These are phyloP conservation scores for Furcasterigmium furcatum DNA, from an alignment of 2,329 filamentous ascomycete genomes.

Conservation along the genomic window DNA sequence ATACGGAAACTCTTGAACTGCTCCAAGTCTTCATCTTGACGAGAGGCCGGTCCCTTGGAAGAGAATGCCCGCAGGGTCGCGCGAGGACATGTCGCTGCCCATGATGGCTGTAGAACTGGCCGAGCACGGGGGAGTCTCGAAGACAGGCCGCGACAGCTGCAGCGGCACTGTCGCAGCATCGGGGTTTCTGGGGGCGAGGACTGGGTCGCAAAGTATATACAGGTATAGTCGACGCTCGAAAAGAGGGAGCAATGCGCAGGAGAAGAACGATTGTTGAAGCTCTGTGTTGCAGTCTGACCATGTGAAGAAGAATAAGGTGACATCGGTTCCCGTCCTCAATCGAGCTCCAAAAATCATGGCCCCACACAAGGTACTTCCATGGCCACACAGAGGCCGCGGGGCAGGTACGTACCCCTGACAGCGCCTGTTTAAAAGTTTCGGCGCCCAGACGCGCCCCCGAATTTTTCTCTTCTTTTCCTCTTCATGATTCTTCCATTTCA, in stretches of 20 bases:
- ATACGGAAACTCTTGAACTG: slow-evolving; percentile 11
- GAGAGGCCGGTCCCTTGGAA: background rate
- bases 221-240: too few relatives aligned
- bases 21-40: slow-evolving; percentile 1
- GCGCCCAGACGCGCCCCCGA: slow-evolving; percentile 10
- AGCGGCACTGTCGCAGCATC: slow-evolving; percentile 13
- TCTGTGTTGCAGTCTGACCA: too few relatives aligned
- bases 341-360: background rate
- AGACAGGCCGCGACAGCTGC: slow-evolving; percentile 6
- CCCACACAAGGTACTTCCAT: background rate
- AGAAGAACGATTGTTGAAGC: too few relatives aligned
- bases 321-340: background rate
- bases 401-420: background rate
- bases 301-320: too few relatives aligned
- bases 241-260: too few relatives aligned
- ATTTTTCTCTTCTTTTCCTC: slow-evolving; percentile 46
- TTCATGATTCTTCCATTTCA: slow-evolving; percentile 99
- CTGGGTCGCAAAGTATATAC: too few relatives aligned
- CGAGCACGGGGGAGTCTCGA: slow-evolving; percentile 3
- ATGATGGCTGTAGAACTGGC: background rate
- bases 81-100: background rate
- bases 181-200: background rate
- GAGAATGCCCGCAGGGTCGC: slow-evolving; percentile 1
- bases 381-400: background rate
- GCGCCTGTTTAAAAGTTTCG: background rate